Base-by-base conservation (phyloP, 2,329 filamentous ascomycete genomes). In the Venturia oleaginea region DNA sequence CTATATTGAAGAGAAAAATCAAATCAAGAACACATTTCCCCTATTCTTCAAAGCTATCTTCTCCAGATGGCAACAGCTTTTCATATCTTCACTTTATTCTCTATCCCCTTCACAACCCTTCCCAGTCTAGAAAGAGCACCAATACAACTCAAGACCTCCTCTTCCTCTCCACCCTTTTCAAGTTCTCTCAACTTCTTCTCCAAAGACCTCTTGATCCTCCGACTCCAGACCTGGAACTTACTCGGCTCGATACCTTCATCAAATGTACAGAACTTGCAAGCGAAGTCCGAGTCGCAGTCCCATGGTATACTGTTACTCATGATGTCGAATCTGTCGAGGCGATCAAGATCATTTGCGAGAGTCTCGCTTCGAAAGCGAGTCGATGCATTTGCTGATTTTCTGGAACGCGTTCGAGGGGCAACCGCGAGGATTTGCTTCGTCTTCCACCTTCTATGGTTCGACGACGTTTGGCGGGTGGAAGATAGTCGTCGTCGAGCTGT, bases 351-450 rank as follows among this genome's bases (percentile, higher is more conserved):
- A 19, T 60, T 27, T 10, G 59, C 2, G 62, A 40, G 13, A 59
- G 8, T 22, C 19, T 30, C 11, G 34, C 13, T 3, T 32, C 24
- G 1, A 51, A n/a, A 27, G 24, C 19, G 4, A 73, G 7, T 27
- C 70, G 62, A 13, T 76, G 74, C n/a, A 68, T 69, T 2, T 67
- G 67, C 38, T 65, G 67, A 10, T 70, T 70, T 4, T 65, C 61
- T 1, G 76, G 76, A 4, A 71, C 71, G 8, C 71, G 72, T 65
- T 80, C 76, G 6, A 79, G 73, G 0, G 76, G 74, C 0, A 79
- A 69, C 11, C 66, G 70, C 1, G 72, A 74, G 0, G 76, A 77
- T 59, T 73, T 76, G 5, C 69, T 73, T 4, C 73, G 72, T 34
- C n/a, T 4, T 64, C 69, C 70, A 22, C 60, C 60, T 1, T 68